Evolutionary conservation across 208 protist species (phyloP), one percentile per base, ranked within the genome.

Genomic region (Wallacemonas rigidus): DNA sequence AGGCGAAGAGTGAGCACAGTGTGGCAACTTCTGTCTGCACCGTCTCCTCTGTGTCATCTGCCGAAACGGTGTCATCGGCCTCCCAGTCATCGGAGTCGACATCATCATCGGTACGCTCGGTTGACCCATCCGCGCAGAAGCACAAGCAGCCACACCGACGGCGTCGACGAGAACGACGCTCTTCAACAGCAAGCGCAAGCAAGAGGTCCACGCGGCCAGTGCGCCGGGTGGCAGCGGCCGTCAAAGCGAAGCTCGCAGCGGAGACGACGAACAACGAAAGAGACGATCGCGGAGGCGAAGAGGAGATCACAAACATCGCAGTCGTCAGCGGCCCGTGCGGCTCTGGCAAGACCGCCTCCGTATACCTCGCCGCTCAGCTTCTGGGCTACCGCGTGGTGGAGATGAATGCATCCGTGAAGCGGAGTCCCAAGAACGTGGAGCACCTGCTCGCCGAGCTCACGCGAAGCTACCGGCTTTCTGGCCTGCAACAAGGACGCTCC

Each of bases 291-390:
- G n/a, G 48, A 3, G 44, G 71, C 2, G 64, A 72, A 38, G 83
- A 91, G n/a, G 84, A 93, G 53, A 82, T 95, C 26, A 93, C 90
- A 1, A 95, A 92, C 69, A 93, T 95, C 60, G 88, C 86, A 17
- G 84, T 95, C 68, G 69, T 95, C 7, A 79, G 83, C 35, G 90
- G 90, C 17, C 82, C 88, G 0, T 89, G 77, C 40, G 90, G 90
- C 7, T 75, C 80, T 9, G 90, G 90, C 45, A 95, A 95, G 69
- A 95, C 86, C 11, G 86, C 90, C 3, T 84, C 85, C 11, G 90
- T 95, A 9, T 95, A 95, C 75, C 69, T 93, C 15, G 90, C 86
- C 36, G 87, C 90, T 12, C 75, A 84, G 38, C 75, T 93, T 47
- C 85, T 93, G 17, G 80, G 82, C 39, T 95, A 86, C 40, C 87